These are phyloP conservation scores for Tolypocladium ovalisporum DNA, from an alignment of 2,329 filamentous ascomycete species.

Conservation along the genomic window DNA sequence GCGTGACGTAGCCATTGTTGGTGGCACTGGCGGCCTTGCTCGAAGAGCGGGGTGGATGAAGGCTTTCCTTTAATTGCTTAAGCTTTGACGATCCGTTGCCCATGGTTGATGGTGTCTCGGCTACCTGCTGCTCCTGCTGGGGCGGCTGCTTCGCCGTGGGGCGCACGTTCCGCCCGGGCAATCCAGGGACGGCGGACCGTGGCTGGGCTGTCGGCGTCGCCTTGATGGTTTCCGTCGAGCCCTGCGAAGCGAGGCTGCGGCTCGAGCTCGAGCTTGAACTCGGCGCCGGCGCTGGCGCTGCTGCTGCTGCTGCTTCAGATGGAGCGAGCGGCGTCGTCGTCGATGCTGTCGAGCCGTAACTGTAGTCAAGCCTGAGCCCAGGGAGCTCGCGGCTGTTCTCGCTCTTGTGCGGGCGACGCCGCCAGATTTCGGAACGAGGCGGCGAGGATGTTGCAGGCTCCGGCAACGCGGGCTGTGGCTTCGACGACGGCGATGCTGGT, in stretches of 20 bases:
- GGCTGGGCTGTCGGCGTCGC: conserved; percentile 2
- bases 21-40: neutral
- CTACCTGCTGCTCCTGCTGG: neutral
- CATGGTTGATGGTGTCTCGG: conserved; percentile 16
- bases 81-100: conserved; percentile 21
- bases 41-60: conserved; percentile 1
- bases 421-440: conserved; percentile 30
- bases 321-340: conserved; percentile 1
- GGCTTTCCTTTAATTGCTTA: conserved; percentile 15
- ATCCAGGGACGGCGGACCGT: conserved; percentile 8
- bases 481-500: neutral
- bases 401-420: conserved; percentile 37
- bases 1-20: neutral
- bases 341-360: conserved; percentile 38
- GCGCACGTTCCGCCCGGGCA: conserved; percentile 18
- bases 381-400: conserved; percentile 35
- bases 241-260: neutral
- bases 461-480: conserved; percentile 4
- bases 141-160: conserved; percentile 8
- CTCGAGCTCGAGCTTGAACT: neutral
- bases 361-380: conserved; percentile 35
- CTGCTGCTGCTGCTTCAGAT: neutral
- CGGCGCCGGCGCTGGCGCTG: neutral
- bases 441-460: conserved; percentile 14
- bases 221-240: neutral